phyloP scores from a whole-genome alignment of 306 rosid species.

The Gastrolobium villosum region DNA sequence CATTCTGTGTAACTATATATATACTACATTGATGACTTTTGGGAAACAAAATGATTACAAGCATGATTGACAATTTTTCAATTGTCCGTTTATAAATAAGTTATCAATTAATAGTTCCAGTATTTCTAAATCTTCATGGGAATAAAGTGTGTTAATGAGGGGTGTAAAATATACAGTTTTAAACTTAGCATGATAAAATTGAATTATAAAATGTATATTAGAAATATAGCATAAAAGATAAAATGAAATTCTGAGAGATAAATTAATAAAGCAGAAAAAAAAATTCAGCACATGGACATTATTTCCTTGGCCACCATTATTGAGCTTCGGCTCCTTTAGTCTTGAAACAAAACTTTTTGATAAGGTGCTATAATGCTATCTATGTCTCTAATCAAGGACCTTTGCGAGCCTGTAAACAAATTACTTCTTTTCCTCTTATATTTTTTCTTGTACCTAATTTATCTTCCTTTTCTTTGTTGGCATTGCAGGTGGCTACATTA shows the following conservation, averaged over 20 bases:
- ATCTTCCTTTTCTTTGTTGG: conserved; percentile 28
- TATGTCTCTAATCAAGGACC: conserved; percentile 30
- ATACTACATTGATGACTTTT: conserved; percentile 38
- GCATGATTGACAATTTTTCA: conserved; percentile 39
- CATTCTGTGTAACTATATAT: neutral
- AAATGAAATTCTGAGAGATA: conserved; percentile 6
- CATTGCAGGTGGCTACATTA: conserved; percentile 39
- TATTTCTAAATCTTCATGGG: conserved; percentile 20
- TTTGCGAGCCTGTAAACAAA: conserved; percentile 12
- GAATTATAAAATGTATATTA: neutral
- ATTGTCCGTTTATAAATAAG: conserved; percentile 11
- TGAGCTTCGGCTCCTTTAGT: conserved; percentile 34
- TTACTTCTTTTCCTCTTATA: conserved; percentile 19
- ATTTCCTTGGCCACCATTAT: conserved; percentile 40
- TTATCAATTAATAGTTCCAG: neutral
- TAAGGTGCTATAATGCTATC: conserved; percentile 34
- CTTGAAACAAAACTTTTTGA: conserved; percentile 34
- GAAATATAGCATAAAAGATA: neutral
- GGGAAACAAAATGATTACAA: conserved; percentile 45
- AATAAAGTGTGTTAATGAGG: neutral
- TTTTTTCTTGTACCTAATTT: neutral
- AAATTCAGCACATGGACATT: conserved; percentile 46
- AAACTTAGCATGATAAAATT: neutral
- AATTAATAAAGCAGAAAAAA: neutral
- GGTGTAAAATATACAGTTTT: neutral